Percentiles rank a stretch among this genome's conserved stretches.
phyloP scores from a whole-genome alignment of 1,284 basidiomycete species.

The Irpex lacteus region DNA sequence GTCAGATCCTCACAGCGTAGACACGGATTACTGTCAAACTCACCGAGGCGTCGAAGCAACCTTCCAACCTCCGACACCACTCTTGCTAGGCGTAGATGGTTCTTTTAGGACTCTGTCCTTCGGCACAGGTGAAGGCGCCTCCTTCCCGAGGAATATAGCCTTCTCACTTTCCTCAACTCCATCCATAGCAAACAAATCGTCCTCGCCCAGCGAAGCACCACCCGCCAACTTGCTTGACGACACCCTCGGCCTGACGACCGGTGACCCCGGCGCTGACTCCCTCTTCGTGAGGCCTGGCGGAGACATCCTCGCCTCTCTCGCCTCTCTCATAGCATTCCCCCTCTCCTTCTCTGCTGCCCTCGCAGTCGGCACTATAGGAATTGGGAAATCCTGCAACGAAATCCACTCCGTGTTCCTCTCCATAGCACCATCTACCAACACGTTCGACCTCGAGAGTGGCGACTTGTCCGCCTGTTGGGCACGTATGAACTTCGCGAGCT shows the following conservation, averaged over 20 bases:
- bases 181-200: constrained; percentile 68
- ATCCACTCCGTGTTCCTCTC: constrained; percentile 76
- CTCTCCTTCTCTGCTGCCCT: constrained; percentile 17
- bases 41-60: constrained; percentile 38
- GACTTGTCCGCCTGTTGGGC: constrained; percentile 66
- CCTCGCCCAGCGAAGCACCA: constrained; percentile 28
- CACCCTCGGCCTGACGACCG: constrained; percentile 26
- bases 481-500: constrained; percentile 64
- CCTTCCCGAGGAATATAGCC: constrained; percentile 12
- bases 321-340: constrained; percentile 16
- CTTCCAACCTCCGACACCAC: constrained; percentile 32
- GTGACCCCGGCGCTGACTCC: constrained; percentile 25
- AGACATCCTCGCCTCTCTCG: constrained; percentile 43
- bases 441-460: constrained; percentile 60
- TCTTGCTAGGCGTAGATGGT: constrained; percentile 7
- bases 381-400: constrained; percentile 78
- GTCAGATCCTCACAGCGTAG: constrained; percentile 1
- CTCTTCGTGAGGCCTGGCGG: constrained; percentile 35
- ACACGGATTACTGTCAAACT: constrained; percentile 21
- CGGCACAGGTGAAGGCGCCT: constrained; percentile 1
- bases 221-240: constrained; percentile 15
- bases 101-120: not conserved
- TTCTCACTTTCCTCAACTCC: constrained; percentile 35
- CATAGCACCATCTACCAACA: constrained; percentile 58
- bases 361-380: constrained; percentile 49